phyloP scores from a whole-genome alignment of 768 basidiomycete species.

The Auriscalpium microsporum region DNA sequence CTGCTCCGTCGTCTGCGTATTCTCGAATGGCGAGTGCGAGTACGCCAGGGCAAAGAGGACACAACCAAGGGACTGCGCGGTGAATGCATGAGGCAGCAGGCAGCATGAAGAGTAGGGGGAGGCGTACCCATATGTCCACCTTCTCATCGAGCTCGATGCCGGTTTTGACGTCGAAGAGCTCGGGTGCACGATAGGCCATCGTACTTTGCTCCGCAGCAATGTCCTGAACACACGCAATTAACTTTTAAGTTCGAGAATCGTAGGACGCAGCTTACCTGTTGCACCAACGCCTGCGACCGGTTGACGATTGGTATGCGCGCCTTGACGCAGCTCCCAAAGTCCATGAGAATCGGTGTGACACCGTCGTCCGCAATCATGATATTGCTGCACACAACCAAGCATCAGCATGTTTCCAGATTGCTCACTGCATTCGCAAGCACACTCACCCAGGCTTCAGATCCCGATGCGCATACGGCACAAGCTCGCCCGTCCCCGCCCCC shows the following conservation, averaged over 20 bases:
- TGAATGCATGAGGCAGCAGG: background rate
- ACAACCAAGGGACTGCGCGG: conserved; percentile 80
- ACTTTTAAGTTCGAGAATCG: too few species aligned
- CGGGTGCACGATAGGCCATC: conserved; percentile 97
- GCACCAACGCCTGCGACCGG: conserved; percentile 77
- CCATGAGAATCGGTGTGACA: conserved; percentile 83
- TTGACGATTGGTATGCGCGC: conserved; percentile 78
- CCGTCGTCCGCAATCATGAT: conserved; percentile 96
- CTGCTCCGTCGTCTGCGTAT: conserved; percentile 82
- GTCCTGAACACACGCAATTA: conserved; percentile 39
- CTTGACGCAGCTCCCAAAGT: conserved; percentile 88
- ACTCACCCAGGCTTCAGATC: conserved; percentile 94
- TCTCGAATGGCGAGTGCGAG: conserved; percentile 94
- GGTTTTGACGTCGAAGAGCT: conserved; percentile 96
- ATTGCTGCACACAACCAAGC: conserved; percentile 45
- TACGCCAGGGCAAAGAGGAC: conserved; percentile 93
- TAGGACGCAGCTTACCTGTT: conserved; percentile 50
- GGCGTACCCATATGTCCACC: conserved; percentile 89
- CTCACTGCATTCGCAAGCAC: background rate
- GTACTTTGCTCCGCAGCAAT: conserved; percentile 96
- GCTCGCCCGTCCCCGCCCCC: conserved; percentile 27
- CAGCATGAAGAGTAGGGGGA: background rate
- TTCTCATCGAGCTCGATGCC: conserved; percentile 83
- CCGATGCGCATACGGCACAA: conserved; percentile 90
- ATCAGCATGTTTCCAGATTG: background rate